These are phyloP conservation scores for Oehlia diaphana DNA, from an alignment of 192 early-diverging fungal genomes.

Conservation along the genomic window DNA sequence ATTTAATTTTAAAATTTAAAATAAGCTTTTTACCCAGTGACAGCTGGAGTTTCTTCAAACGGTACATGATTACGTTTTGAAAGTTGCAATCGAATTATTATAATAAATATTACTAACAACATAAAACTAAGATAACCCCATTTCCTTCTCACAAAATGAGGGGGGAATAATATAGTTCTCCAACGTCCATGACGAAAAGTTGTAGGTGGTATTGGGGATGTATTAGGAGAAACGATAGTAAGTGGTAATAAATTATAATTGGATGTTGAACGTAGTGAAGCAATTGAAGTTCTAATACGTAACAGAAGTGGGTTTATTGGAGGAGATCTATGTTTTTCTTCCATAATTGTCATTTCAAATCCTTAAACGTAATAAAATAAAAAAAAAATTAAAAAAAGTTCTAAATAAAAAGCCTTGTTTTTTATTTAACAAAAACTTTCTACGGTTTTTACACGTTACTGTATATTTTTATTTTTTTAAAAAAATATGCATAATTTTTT, in stretches of 20 bases:
- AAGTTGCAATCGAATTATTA: background rate
- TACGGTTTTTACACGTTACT: no score
- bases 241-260: conserved; percentile 10
- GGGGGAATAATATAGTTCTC: conserved; percentile 1
- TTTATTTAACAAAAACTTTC: no score
- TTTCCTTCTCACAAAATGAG: background rate
- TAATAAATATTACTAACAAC: background rate
- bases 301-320: background rate
- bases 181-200: background rate
- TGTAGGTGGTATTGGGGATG: background rate
- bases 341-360: background rate
- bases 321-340: background rate
- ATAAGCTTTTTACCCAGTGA: conserved; percentile 19
- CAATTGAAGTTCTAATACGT: conserved; percentile 1
- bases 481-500: no score
- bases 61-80: background rate
- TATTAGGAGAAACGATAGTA: background rate
- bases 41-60: conserved; percentile 21
- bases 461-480: no score
- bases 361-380: no score
- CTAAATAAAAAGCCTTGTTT: no score
- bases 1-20: background rate
- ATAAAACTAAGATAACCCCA: conserved; percentile 13
- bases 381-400: no score
- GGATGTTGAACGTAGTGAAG: background rate